phyloP scores from a whole-genome alignment of 768 basidiomycete species.

The Phylloporus arenicola region DNA sequence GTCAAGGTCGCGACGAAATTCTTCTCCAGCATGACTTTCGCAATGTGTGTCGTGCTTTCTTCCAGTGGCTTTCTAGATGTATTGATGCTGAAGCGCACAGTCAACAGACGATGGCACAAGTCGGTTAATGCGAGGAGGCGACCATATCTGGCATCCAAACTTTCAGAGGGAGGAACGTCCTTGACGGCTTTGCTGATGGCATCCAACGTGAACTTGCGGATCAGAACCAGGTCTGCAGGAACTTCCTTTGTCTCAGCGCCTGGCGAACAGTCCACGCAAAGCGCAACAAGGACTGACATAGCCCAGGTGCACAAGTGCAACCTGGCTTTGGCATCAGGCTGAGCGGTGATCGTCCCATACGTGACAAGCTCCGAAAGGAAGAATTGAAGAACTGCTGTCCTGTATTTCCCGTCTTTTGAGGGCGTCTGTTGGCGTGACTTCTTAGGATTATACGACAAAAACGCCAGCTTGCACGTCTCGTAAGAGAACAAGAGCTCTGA shows the following conservation, averaged over 20 bases:
- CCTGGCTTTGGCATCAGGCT: conserved; percentile 49
- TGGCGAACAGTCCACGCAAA: conserved; percentile 82
- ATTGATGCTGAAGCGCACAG: conserved; percentile 61
- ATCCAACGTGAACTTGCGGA: conserved; percentile 91
- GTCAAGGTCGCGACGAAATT: conserved; percentile 89
- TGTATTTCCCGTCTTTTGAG: conserved; percentile 65
- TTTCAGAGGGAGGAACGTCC: conserved; percentile 58
- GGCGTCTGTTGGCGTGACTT: conserved; percentile 48
- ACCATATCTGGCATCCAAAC: conserved; percentile 75
- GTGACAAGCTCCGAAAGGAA: conserved; percentile 80
- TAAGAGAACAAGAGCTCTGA: conserved; percentile 94
- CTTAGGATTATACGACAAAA: conserved; percentile 74
- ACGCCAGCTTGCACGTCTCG: conserved; percentile 81
- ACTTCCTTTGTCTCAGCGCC: conserved; percentile 69
- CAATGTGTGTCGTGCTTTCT: conserved; percentile 85
- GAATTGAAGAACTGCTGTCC: conserved; percentile 68
- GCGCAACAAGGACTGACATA: conserved; percentile 83
- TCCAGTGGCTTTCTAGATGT: conserved; percentile 47
- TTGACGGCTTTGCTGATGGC: conserved; percentile 82
- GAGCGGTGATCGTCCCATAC: conserved; percentile 65
- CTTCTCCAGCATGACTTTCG: conserved; percentile 98
- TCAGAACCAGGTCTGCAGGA: conserved; percentile 71
- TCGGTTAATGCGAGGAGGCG: conserved; percentile 83
- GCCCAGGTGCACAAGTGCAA: conserved; percentile 76
- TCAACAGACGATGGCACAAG: conserved; percentile 81